Conservation (phyloP, 2,329 filamentous ascomycete genomes). For the Pseudopithomyces maydicus region DNA sequence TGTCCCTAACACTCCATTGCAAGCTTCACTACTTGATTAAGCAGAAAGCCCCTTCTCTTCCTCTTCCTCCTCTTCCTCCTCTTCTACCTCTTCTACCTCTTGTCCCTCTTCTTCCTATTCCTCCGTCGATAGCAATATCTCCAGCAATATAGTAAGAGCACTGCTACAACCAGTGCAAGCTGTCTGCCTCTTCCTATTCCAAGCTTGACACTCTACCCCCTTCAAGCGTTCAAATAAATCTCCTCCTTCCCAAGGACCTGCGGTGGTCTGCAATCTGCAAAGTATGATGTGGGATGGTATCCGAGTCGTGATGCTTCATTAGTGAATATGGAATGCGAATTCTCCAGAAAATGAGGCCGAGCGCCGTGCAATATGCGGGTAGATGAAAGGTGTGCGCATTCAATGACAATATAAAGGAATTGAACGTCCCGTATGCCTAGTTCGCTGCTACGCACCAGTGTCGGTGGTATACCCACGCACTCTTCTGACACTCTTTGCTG, state of each 20-base stretch:
- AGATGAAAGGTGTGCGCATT: conserved; percentile 39
- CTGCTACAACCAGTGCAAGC: neutral
- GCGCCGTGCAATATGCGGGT: conserved; percentile 50
- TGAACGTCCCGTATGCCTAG: conserved; percentile 25
- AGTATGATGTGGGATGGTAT: conserved; percentile 33
- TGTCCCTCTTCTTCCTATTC: neutral
- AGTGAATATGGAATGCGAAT: conserved; percentile 42
- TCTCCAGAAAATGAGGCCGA: conserved; percentile 39
- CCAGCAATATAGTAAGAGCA: neutral
- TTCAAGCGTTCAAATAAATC: conserved; percentile 33
- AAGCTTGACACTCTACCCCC: conserved; percentile 5
- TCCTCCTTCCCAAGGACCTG: conserved; percentile 23
- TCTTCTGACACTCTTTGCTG: conserved; percentile 99
- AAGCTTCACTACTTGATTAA: conserved; percentile 5
- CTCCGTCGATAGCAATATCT: conserved; percentile 2
- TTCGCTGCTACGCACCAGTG: conserved; percentile 92
- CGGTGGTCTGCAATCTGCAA: conserved; percentile 41
- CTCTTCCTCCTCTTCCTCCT: neutral
- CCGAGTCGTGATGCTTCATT: conserved; percentile 47
- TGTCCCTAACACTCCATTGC: neutral
- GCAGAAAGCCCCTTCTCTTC: neutral
- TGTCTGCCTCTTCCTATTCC: neutral
- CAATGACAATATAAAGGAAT: conserved; percentile 35
- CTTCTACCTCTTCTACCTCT: neutral
- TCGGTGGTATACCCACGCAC: conserved; percentile 95